Base-by-base conservation (phyloP, 805 yeast genomes). In the Hanseniaspora vineae region DNA sequence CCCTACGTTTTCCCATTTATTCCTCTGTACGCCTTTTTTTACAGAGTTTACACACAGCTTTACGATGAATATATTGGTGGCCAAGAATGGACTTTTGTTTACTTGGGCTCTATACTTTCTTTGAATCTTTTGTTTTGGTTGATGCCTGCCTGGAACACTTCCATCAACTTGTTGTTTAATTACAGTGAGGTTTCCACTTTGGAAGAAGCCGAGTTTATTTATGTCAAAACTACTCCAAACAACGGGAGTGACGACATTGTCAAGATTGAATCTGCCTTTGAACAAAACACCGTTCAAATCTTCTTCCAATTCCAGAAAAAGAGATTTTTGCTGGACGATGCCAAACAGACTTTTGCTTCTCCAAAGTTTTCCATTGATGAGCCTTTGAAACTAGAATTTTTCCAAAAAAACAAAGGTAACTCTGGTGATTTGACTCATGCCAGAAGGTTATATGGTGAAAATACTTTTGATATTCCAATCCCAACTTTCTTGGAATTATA, bases 71-170 rank as follows among this genome's bases (percentile, higher is more conserved):
- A 85, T 61, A 83, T 90, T 58, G 83, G 75, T 42, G 96, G 96
- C 23, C 75, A 82, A 43, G 98, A 90, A 67, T 92, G 98, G 97
- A 92, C 97, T 0, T 86, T 85, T 63, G 92, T 90, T 35, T 89
- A 78, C 58, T 69, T 87, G 20, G 82, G 94, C 51, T 64, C 88
- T 6, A 71, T 89, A 46, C 63, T 82, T 35, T 78, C 96, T 2
- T 51, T 83, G 50, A 94, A 90, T 60, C 68, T 80, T 42, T 69
- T 90, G 61, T 69, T 90, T 49, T 75, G 88, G 81, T 75, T 90
- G 62, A 76, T 87, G 77, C 96, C 97, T n/a, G 82, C 83, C 58
- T 90, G 98, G 98, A 87, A 80, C 60, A 74, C 88, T 51, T 72
- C 76, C 45, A 66, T 90, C 46, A 76, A 78, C 51, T 76, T 85